These are phyloP conservation scores for Apodospora peruviana DNA, from an alignment of 495 filamentous ascomycete species.

Conservation along the genomic window DNA sequence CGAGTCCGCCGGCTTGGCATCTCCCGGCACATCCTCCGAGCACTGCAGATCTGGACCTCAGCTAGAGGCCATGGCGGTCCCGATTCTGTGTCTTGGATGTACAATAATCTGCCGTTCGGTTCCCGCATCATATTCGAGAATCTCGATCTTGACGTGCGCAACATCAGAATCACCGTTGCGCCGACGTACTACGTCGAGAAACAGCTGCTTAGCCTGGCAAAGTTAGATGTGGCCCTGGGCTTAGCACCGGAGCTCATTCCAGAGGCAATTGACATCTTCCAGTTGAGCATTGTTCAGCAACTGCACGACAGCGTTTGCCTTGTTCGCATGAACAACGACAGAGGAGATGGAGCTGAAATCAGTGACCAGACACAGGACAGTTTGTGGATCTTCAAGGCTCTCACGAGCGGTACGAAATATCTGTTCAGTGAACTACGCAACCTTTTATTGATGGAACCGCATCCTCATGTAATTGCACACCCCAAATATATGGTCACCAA, in stretches of 20 bases:
- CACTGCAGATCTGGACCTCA: constrained; percentile 35
- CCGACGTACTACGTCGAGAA: constrained; percentile 38
- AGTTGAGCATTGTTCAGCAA: constrained; percentile 33
- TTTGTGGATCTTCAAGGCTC: constrained; percentile 43
- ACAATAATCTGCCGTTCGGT: constrained; percentile 35
- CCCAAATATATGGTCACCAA: constrained; percentile 42
- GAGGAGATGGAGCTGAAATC: neutral
- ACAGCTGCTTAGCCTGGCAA: constrained; percentile 28
- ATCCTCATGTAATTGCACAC: constrained; percentile 35
- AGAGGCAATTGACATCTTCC: constrained; percentile 31
- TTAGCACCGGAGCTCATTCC: constrained; percentile 24
- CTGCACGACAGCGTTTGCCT: constrained; percentile 43
- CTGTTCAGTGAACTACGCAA: constrained; percentile 43
- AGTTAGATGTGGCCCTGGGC: constrained; percentile 24
- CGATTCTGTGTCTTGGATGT: constrained; percentile 12
- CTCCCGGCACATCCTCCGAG: constrained; percentile 35
- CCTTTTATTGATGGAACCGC: constrained; percentile 35
- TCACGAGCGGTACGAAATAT: constrained; percentile 44
- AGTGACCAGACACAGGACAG: neutral
- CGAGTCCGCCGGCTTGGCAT: constrained; percentile 37
- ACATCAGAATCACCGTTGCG: constrained; percentile 32
- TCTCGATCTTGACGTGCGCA: constrained; percentile 30
- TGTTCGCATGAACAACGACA: constrained; percentile 24
- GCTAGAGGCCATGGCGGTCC: constrained; percentile 5
- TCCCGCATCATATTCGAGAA: constrained; percentile 42